These are phyloP conservation scores for Heritiera fomes DNA, from an alignment of 345 rosid species.

Conservation along the genomic window DNA sequence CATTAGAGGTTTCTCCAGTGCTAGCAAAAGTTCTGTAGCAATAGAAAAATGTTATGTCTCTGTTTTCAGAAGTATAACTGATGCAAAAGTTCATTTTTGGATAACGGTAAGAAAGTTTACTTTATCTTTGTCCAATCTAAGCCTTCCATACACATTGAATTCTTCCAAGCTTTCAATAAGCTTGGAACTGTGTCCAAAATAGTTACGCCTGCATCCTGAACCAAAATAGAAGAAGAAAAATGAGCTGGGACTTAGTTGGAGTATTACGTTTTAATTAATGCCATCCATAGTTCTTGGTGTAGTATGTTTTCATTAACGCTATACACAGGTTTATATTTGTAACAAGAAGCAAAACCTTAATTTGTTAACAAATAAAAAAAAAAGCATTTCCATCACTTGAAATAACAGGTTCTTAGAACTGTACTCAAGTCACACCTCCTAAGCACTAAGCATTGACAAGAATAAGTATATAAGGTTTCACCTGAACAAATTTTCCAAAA, in stretches of 20 bases:
- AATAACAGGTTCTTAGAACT: not conserved
- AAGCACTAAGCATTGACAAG: not conserved
- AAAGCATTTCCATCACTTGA: not conserved
- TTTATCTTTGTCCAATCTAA: slow-evolving; percentile 76
- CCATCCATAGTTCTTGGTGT: not conserved
- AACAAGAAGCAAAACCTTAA: not conserved
- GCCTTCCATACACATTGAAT: slow-evolving; percentile 62
- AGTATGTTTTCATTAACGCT: not conserved
- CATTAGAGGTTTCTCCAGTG: slow-evolving; percentile 86
- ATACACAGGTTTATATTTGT: not conserved
- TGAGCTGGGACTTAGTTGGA: not conserved
- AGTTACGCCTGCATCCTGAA: slow-evolving; percentile 89
- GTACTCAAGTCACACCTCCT: not conserved
- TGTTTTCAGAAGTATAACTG: not conserved
- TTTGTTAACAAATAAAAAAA: not conserved
- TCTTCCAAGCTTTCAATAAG: slow-evolving; percentile 82
- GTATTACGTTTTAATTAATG: not conserved
- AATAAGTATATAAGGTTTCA: slow-evolving; percentile 18
- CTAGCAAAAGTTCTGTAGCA: slow-evolving; percentile 54
- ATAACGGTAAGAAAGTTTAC: slow-evolving; percentile 30
- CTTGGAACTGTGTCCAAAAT: slow-evolving; percentile 90
- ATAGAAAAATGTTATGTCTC: not conserved
- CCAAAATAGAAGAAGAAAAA: not conserved
- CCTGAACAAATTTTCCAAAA: slow-evolving; percentile 95
- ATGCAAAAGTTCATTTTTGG: not conserved